Percentiles rank a stretch among this genome's conserved stretches.
Conservation (phyloP, 2,329 filamentous ascomycete species). For the Venturia aucupariae region DNA sequence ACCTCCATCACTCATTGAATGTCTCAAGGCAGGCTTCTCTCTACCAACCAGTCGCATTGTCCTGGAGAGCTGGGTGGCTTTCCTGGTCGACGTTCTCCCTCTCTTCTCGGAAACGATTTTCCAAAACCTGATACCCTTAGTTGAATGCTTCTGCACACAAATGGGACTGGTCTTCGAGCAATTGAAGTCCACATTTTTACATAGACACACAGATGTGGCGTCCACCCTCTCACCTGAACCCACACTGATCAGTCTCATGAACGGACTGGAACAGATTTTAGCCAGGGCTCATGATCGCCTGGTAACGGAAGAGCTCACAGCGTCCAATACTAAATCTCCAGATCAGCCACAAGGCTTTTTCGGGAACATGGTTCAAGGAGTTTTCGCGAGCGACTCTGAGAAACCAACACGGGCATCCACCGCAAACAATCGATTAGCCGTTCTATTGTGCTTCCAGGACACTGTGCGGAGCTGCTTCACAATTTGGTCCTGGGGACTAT, state of each 20-base stretch:
- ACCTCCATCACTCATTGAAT: conserved; percentile 70
- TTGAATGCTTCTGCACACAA: conserved; percentile 78
- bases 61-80: conserved; percentile 84
- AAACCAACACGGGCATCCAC: conserved; percentile 65
- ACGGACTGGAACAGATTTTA: conserved; percentile 83
- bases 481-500: conserved; percentile 89
- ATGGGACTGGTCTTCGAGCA: conserved; percentile 63
- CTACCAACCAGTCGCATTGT: conserved; percentile 64
- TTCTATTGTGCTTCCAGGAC: conserved; percentile 93
- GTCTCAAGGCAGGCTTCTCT: conserved; percentile 71
- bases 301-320: conserved; percentile 62
- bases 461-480: conserved; percentile 83
- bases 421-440: conserved; percentile 89
- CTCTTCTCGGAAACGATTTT: conserved; percentile 80
- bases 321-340: conserved; percentile 62
- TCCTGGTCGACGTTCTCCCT: conserved; percentile 74
- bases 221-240: conserved; percentile 51
- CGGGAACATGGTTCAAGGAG: conserved; percentile 86
- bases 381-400: conserved; percentile 69
- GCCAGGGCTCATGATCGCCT: conserved; percentile 79
- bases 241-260: conserved; percentile 75
- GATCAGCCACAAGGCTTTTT: conserved; percentile 84
- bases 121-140: conserved; percentile 79
- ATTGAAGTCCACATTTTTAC: conserved; percentile 55
- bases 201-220: conserved; percentile 21